Conservation (phyloP, 352 stramenopile genomes). For the Globisporangium barbulae region DNA sequence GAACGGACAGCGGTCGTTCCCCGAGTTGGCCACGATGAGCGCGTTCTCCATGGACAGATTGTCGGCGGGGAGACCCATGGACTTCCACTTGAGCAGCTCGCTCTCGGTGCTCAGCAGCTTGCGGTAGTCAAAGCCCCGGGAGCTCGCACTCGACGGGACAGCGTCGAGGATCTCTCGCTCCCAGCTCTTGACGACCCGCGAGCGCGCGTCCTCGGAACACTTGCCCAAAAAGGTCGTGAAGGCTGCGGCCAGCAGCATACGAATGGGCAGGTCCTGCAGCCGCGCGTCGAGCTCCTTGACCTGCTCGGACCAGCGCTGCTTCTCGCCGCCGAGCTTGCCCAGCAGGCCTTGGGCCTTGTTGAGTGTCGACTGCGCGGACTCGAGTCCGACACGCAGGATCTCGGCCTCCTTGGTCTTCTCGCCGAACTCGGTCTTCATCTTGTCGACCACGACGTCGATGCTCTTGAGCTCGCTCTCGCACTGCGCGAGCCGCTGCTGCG, state of each 20-base stretch:
- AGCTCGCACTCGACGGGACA: slow-evolving; percentile 18
- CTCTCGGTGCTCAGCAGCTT: slow-evolving; percentile 91
- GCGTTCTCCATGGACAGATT: slow-evolving; percentile 94
- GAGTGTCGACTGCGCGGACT: slow-evolving; percentile 87
- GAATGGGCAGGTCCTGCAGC: slow-evolving; percentile 81
- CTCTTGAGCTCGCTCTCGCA: slow-evolving; percentile 91
- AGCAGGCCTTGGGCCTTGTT: slow-evolving; percentile 91
- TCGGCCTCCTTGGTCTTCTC: slow-evolving; percentile 93
- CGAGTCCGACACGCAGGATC: slow-evolving; percentile 83
- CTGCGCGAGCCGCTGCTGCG: slow-evolving; percentile 80
- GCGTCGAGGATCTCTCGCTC: slow-evolving; percentile 55
- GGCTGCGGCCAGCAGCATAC: slow-evolving; percentile 89
- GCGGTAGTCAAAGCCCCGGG: slow-evolving; percentile 72
- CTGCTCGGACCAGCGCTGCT: slow-evolving; percentile 90
- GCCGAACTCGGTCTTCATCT: slow-evolving; percentile 92
- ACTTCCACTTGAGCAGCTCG: slow-evolving; percentile 93
- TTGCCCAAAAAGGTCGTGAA: slow-evolving; percentile 95
- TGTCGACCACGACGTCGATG: slow-evolving; percentile 85
- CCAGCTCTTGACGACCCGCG: slow-evolving; percentile 77
- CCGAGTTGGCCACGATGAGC: slow-evolving; percentile 82
- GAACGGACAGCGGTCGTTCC: slow-evolving; percentile 86
- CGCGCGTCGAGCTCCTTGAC: slow-evolving; percentile 80
- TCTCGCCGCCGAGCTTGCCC: slow-evolving; percentile 89
- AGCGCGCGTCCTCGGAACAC: slow-evolving; percentile 85
- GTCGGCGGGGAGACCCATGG: slow-evolving; percentile 89